Evolutionary conservation across 345 rosid species (phyloP), one percentile per base, ranked within the genome.

Genomic region (Populus simonii): DNA sequence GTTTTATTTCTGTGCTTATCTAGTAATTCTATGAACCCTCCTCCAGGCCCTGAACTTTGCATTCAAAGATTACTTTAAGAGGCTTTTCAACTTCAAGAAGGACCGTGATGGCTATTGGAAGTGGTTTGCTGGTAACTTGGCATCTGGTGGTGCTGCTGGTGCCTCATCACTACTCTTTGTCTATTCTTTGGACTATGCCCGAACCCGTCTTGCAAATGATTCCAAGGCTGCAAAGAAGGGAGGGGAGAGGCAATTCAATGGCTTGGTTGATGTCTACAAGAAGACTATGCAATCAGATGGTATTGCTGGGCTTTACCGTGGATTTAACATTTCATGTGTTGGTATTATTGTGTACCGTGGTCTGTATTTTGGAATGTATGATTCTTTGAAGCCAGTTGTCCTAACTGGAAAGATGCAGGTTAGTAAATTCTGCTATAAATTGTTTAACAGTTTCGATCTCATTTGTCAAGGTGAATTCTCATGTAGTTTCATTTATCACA

Each of bases 341-440:
- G 83, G 83, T 7, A 80, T 76, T 41, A 76, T 80, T 29, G 72
- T 80, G n/a, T 80, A 80, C 47, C 83, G 83, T 3, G 83, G 83
- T 57, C 76, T 76, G 38, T 80, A 80, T 49, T 76, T 81, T 47
- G 84, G 84, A 33, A 66, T 82, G 84, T 82, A 82, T 53, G 84
- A 82, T 75, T 78, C 84, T 43, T 43, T 82, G 79, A 82, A 82
- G 73, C 84, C 84, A 10, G 82, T 82, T 5, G 27, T 82, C 76
- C 79, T 82, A 27, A 78, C 82, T 0, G 84, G 82, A 63, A 71
- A 74, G 67, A 23, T 77, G n/a, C 81, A 81, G 68, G 84, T 81
- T 35, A 22, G 81, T 55, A 31, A 15, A 36, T 72, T 31, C 18
- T 39, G 4, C 47, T 0, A 4, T 39, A 16, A 38, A 61, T 13